Percentiles rank a stretch among this genome's conserved stretches.
Conservation (phyloP, 2,329 filamentous ascomycete genomes). For the Colletotrichum limetticola region DNA sequence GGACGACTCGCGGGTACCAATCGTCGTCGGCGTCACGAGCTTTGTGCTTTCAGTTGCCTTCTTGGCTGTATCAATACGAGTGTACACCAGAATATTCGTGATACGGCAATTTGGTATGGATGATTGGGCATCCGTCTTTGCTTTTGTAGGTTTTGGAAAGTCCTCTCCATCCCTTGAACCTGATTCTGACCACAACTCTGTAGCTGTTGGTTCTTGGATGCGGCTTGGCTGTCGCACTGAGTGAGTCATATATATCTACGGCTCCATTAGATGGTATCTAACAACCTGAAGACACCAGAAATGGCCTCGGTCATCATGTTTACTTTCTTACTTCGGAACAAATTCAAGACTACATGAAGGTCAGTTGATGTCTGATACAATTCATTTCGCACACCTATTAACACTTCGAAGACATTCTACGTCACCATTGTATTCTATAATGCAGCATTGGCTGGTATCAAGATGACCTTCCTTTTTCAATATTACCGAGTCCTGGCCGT, state of each 20-base stretch:
- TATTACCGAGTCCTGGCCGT: conserved; percentile 48
- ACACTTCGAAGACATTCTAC: conserved; percentile 42
- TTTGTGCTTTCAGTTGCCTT: conserved; percentile 23
- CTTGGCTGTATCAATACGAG: conserved; percentile 19
- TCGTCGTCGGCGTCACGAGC: neutral
- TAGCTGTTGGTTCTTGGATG: conserved; percentile 24
- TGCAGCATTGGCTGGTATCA: conserved; percentile 42
- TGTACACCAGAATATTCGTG: conserved; percentile 39
- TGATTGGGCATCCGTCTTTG: conserved; percentile 39
- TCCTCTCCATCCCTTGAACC: too few species aligned
- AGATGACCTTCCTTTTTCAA: conserved; percentile 49
- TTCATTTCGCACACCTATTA: neutral
- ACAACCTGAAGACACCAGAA: conserved; percentile 12
- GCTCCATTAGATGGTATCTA: neutral
- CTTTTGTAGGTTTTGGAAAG: conserved; percentile 37
- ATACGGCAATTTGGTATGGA: conserved; percentile 42
- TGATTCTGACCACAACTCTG: neutral
- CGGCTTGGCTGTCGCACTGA: conserved; percentile 21
- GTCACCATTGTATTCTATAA: conserved; percentile 46
- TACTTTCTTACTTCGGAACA: conserved; percentile 11
- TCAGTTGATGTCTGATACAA: neutral
- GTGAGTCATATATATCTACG: neutral
- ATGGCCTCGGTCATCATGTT: conserved; percentile 37
- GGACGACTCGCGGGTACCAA: neutral
- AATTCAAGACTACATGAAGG: conserved; percentile 26